Percentiles rank a stretch among this genome's conserved stretches.
phyloP scores from a whole-genome alignment of 2,329 filamentous ascomycete species.

The Akanthomyces uredinophilus region DNA sequence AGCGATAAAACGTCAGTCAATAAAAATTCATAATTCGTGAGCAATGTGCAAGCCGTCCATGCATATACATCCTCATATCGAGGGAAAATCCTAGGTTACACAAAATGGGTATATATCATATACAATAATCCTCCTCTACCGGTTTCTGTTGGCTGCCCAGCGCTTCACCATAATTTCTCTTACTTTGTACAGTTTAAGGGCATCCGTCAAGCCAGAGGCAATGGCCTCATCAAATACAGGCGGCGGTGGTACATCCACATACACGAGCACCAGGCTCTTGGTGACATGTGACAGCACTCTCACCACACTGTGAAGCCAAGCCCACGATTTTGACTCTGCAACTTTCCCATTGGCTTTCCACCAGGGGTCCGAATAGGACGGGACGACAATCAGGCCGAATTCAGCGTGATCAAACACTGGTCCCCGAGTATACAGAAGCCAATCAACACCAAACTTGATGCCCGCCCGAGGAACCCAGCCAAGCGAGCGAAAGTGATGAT shows the following conservation, averaged over 20 bases:
- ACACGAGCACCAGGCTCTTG: conserved; percentile 84
- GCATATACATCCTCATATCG: neutral
- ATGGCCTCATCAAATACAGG: conserved; percentile 39
- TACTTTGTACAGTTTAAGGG: conserved; percentile 67
- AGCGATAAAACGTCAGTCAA: neutral
- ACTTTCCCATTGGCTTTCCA: conserved; percentile 59
- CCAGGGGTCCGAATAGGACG: conserved; percentile 69
- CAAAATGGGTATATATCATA: conserved; percentile 12
- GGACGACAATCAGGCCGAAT: conserved; percentile 80
- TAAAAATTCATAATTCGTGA: neutral
- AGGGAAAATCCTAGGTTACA: conserved; percentile 6
- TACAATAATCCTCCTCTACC: conserved; percentile 23
- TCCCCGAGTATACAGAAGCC: conserved; percentile 86
- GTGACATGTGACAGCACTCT: conserved; percentile 83
- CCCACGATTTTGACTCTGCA: conserved; percentile 56
- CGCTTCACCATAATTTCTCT: conserved; percentile 76
- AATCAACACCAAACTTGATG: conserved; percentile 92
- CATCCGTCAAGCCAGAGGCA: conserved; percentile 52
- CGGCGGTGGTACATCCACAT: conserved; percentile 83
- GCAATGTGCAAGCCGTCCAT: neutral
- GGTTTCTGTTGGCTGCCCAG: conserved; percentile 78
- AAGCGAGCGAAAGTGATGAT: conserved; percentile 92
- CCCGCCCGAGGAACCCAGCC: conserved; percentile 93
- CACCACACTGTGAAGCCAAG: conserved; percentile 84
- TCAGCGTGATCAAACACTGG: conserved; percentile 94